These are phyloP conservation scores for Agroathelia rolfsii DNA, from an alignment of 1,284 basidiomycete species.

Conservation along the genomic window DNA sequence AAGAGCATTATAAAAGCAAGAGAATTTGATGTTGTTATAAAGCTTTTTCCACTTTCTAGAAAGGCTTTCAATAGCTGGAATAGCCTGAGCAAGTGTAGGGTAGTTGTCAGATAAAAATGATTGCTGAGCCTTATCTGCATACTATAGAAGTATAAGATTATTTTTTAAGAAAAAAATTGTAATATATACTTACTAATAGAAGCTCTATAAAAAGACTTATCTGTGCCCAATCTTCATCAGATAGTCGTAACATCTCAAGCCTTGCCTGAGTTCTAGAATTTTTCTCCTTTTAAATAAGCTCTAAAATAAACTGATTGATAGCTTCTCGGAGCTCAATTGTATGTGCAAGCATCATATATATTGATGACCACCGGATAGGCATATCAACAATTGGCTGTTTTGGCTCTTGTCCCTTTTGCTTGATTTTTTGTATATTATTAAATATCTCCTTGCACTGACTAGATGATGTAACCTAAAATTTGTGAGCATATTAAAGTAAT, in stretches of 20 bases:
- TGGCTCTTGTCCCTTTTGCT: constrained; percentile 4
- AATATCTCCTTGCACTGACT: constrained; percentile 23
- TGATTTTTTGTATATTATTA: constrained; percentile 14
- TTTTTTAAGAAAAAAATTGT: neutral
- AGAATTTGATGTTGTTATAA: neutral
- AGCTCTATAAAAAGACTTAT: constrained; percentile 19
- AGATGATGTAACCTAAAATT: constrained; percentile 21
- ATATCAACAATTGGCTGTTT: constrained; percentile 26
- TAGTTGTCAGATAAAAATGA: constrained; percentile 25
- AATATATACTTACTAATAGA: constrained; percentile 18
- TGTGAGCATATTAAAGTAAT: constrained; percentile 3
- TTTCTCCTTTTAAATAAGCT: constrained; percentile 18
- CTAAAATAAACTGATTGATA: constrained; percentile 22
- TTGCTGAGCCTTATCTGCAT: constrained; percentile 28
- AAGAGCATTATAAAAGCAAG: constrained; percentile 15
- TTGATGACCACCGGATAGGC: constrained; percentile 32
- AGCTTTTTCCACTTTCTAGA: too few relatives aligned
- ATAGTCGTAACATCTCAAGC: constrained; percentile 19
- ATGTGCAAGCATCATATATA: constrained; percentile 25
- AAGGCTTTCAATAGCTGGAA: constrained; percentile 26
- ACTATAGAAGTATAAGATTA: constrained; percentile 13
- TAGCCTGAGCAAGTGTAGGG: constrained; percentile 20
- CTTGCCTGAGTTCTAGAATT: constrained; percentile 17
- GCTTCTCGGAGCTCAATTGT: constrained; percentile 16
- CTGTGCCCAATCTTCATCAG: constrained; percentile 22